These are phyloP conservation scores for Aspergillus luchuensis DNA, from an alignment of 2,329 filamentous ascomycete species.

Conservation along the genomic window DNA sequence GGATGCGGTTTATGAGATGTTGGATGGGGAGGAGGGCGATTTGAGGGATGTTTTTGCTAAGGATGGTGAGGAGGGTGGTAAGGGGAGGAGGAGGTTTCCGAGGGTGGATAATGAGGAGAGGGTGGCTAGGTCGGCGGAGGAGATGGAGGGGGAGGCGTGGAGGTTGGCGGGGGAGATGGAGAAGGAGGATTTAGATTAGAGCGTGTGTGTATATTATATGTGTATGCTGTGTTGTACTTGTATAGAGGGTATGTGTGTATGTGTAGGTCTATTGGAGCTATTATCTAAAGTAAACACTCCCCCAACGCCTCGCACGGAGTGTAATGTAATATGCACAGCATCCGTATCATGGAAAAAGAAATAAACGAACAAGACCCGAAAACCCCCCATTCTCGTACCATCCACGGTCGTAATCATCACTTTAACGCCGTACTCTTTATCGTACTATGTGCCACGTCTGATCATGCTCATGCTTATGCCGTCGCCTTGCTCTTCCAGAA, in stretches of 20 bases:
- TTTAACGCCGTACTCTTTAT: conserved; percentile 12
- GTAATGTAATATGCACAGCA: too few relatives aligned
- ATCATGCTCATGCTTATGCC: conserved; percentile 6
- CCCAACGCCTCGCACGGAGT: too few relatives aligned
- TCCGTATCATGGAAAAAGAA: neutral
- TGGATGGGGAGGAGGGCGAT: conserved; percentile 85
- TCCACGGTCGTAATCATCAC: conserved; percentile 4
- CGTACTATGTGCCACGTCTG: neutral
- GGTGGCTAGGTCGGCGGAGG: conserved; percentile 52
- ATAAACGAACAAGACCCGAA: conserved; percentile 1
- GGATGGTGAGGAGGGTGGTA: conserved; percentile 16
- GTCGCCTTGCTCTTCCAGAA: conserved; percentile 62
- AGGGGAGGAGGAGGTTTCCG: conserved; percentile 58
- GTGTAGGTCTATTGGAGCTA: too few relatives aligned
- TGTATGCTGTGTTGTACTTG: neutral
- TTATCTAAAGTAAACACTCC: too few relatives aligned
- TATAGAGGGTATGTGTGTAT: neutral
- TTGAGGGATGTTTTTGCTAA: conserved; percentile 65
- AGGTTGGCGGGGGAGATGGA: conserved; percentile 44
- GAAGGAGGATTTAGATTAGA: conserved; percentile 9
- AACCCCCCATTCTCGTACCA: neutral
- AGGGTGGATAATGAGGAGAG: conserved; percentile 71
- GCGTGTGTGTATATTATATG: neutral
- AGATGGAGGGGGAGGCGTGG: conserved; percentile 45
- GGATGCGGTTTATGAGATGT: conserved; percentile 77